These are phyloP conservation scores for Aspergillus unguis DNA, from an alignment of 2,329 filamentous ascomycete species.

Conservation along the genomic window DNA sequence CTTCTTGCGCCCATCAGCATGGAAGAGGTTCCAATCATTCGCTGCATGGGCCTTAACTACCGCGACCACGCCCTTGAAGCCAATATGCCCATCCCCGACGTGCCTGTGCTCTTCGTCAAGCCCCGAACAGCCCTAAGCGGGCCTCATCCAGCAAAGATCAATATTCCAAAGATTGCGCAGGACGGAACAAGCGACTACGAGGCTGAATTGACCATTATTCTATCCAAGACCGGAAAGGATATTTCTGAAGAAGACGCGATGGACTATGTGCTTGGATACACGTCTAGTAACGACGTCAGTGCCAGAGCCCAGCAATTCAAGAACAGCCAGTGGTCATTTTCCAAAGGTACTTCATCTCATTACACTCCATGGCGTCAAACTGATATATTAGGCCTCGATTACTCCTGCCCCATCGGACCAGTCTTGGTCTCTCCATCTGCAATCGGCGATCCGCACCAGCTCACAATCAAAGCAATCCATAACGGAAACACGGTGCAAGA, in stretches of 20 bases:
- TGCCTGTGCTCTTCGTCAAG: constrained; percentile 41
- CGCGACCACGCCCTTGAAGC: constrained; percentile 41
- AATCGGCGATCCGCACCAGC: constrained; percentile 32
- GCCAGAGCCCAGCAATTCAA: constrained; percentile 27
- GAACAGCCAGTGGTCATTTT: constrained; percentile 42
- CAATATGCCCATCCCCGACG: constrained; percentile 34
- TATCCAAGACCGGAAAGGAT: constrained; percentile 37
- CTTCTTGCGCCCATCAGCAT: neutral
- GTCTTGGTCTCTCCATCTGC: constrained; percentile 32
- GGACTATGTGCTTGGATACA: constrained; percentile 43
- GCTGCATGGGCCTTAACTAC: constrained; percentile 49
- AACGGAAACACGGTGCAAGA: constrained; percentile 37
- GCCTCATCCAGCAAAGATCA: constrained; percentile 26
- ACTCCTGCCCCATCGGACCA: constrained; percentile 37
- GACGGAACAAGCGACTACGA: constrained; percentile 32
- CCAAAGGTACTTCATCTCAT: constrained; percentile 15
- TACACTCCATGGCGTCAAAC: neutral
- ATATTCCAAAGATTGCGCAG: constrained; percentile 30
- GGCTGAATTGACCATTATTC: constrained; percentile 38
- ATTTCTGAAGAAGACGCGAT: constrained; percentile 38
- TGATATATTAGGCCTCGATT: constrained; percentile 26
- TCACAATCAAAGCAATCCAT: constrained; percentile 33
- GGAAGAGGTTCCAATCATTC: constrained; percentile 25
- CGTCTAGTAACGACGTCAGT: constrained; percentile 40
- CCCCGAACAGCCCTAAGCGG: constrained; percentile 27